These are phyloP conservation scores for Dioscorea dumetorum DNA, from an alignment of 106 monocot genomes.

Conservation along the genomic window DNA sequence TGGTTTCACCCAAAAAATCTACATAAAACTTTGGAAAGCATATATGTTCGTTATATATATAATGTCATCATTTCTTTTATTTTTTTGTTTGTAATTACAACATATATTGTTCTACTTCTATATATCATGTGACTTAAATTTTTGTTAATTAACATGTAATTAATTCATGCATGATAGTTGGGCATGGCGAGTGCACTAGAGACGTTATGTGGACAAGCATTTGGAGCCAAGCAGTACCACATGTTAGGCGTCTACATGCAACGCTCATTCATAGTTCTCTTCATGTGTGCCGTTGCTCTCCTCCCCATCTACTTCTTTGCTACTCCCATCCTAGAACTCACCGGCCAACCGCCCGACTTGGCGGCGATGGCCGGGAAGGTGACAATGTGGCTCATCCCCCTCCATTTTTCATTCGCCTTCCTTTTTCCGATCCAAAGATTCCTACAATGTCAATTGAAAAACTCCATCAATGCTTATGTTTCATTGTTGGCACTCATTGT, in stretches of 20 bases:
- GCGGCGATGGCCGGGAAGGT: not conserved
- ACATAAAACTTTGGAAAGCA: too few species aligned
- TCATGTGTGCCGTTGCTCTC: not conserved
- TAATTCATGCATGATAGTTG: not conserved
- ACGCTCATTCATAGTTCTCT: slow-evolving; percentile 7
- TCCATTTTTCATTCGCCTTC: slow-evolving; percentile 5
- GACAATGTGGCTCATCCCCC: not conserved
- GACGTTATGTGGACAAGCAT: slow-evolving; percentile 8
- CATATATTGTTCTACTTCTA: too few species aligned
- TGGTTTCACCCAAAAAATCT: too few species aligned
- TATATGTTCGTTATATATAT: too few species aligned
- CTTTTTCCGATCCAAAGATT: slow-evolving; percentile 3
- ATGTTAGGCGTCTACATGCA: slow-evolving; percentile 12
- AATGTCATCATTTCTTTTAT: too few species aligned
- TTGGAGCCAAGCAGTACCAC: slow-evolving; percentile 3
- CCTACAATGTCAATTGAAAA: slow-evolving; percentile 2
- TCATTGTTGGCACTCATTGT: not conserved
- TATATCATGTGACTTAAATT: too few species aligned
- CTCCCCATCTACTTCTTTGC: slow-evolving; percentile 12
- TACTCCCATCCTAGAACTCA: not conserved
- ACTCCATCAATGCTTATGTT: not conserved
- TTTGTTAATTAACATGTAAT: too few species aligned
- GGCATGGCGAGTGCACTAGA: slow-evolving; percentile 14
- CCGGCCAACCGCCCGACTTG: not conserved
- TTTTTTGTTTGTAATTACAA: too few species aligned